Percentiles rank a stretch among this genome's conserved stretches.
Evolutionary conservation across 2,329 filamentous ascomycete genomes (phyloP).

Genomic region (Diplodia intermedia): DNA sequence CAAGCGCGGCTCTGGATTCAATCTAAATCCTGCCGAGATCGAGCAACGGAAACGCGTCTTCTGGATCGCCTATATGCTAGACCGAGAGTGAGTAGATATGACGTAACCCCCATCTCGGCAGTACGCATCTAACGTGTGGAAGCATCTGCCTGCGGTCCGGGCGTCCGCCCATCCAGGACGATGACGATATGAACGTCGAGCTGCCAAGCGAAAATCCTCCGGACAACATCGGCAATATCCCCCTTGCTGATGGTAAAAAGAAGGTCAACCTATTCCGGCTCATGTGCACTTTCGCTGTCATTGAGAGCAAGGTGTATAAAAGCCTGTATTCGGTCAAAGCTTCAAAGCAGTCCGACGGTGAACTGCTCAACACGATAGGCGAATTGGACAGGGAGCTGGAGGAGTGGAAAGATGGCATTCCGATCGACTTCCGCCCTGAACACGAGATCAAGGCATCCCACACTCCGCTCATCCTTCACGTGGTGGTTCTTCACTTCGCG

Average conservation of each 20-base stretch:
- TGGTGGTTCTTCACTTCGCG: constrained; percentile 92
- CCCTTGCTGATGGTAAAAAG: constrained; percentile 82
- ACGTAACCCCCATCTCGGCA: background rate
- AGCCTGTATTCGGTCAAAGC: constrained; percentile 91
- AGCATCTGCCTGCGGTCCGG: constrained; percentile 75
- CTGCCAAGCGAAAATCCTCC: constrained; percentile 87
- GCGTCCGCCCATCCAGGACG: constrained; percentile 73
- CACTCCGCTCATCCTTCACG: constrained; percentile 90
- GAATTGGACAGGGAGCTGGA: constrained; percentile 85
- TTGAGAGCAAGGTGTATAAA: constrained; percentile 94
- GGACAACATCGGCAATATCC: constrained; percentile 95
- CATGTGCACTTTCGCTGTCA: constrained; percentile 89
- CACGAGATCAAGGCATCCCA: constrained; percentile 93
- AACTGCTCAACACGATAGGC: constrained; percentile 92
- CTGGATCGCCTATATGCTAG: constrained; percentile 77
- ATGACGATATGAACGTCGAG: constrained; percentile 93
- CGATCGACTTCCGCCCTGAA: constrained; percentile 94
- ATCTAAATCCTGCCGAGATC: constrained; percentile 89
- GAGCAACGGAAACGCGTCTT: constrained; percentile 85
- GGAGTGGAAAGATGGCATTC: constrained; percentile 95
- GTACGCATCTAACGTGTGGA: constrained; percentile 36
- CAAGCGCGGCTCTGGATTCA: constrained; percentile 90
- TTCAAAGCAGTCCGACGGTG: constrained; percentile 87
- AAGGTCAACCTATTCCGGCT: constrained; percentile 95
- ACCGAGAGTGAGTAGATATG: constrained; percentile 67